phyloP scores from a whole-genome alignment of 768 basidiomycete genomes.

The Boletus fagicola region DNA sequence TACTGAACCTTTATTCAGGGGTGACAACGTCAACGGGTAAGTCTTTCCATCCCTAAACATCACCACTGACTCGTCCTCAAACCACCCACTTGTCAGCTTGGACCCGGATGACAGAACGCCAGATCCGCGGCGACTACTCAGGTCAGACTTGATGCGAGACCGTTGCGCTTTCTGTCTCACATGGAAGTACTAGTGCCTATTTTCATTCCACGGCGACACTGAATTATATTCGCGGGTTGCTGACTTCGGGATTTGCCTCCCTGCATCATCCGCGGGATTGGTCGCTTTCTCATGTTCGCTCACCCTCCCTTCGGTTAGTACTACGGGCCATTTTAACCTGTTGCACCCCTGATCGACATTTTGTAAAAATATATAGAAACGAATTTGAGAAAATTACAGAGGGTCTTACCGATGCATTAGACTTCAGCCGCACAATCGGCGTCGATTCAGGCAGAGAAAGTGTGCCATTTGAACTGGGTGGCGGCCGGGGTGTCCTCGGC shows the following conservation, averaged over 20 bases:
- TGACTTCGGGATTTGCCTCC: constrained; percentile 93
- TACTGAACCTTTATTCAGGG: constrained; percentile 45
- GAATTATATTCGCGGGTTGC: constrained; percentile 85
- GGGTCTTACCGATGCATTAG: constrained; percentile 85
- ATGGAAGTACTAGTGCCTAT: constrained; percentile 70
- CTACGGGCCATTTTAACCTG: neutral
- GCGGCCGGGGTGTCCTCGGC: constrained; percentile 66
- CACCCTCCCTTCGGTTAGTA: constrained; percentile 65
- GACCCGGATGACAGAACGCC: constrained; percentile 79
- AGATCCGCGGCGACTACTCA: constrained; percentile 85
- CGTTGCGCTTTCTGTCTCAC: constrained; percentile 5
- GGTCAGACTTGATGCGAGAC: constrained; percentile 35
- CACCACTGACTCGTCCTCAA: neutral
- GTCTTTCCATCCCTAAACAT: constrained; percentile 15
- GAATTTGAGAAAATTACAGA: constrained; percentile 87
- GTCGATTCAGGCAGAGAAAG: constrained; percentile 49
- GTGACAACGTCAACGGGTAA: constrained; percentile 94
- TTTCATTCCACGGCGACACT: constrained; percentile 94
- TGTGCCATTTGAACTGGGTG: constrained; percentile 66
- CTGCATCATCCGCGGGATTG: constrained; percentile 86
- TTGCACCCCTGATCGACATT: constrained; percentile 15
- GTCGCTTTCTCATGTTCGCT: constrained; percentile 91
- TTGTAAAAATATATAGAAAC: constrained; percentile 38
- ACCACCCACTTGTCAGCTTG: constrained; percentile 36
- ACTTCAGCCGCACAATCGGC: constrained; percentile 90